phyloP scores from a whole-genome alignment of 495 filamentous ascomycete genomes.

The Penicillium daleae region DNA sequence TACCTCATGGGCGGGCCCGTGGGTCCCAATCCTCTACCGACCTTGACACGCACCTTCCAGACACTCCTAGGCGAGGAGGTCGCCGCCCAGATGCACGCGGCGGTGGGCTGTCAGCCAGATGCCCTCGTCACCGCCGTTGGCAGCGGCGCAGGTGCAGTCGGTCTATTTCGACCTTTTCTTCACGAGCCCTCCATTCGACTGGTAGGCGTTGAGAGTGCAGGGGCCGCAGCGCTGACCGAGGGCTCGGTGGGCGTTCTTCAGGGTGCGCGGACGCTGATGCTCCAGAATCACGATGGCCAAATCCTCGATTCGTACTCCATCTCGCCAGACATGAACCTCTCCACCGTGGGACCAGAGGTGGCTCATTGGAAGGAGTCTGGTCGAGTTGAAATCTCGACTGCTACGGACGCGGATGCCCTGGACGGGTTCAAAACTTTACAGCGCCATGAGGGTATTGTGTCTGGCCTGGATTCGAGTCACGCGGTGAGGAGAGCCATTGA shows the following conservation, averaged over 20 bases:
- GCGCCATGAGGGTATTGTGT: constrained; percentile 35
- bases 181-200: constrained; percentile 22
- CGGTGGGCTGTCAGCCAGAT: constrained; percentile 28
- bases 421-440: constrained; percentile 36
- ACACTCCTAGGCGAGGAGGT: constrained; percentile 41
- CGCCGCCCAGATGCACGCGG: constrained; percentile 29
- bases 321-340: constrained; percentile 40
- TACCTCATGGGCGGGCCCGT: constrained; percentile 40
- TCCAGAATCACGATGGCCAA: constrained; percentile 40
- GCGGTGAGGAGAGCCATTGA: constrained; percentile 32
- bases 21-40: constrained; percentile 37
- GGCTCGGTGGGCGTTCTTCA: constrained; percentile 39
- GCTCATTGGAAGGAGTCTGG: constrained; percentile 39
- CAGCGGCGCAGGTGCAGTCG: constrained; percentile 34
- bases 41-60: constrained; percentile 40
- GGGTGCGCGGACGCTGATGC: constrained; percentile 36
- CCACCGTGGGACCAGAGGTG: constrained; percentile 38
- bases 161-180: constrained; percentile 38
- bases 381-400: constrained; percentile 35
- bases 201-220: constrained; percentile 33
- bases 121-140: constrained; percentile 37
- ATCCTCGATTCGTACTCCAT: constrained; percentile 37
- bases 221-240: constrained; percentile 32
- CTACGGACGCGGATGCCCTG: constrained; percentile 39
- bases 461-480: constrained; percentile 40